Percentiles rank a stretch among this genome's conserved stretches.
phyloP scores from a whole-genome alignment of 805 yeast species.

The Scheffersomyces amazonensis region DNA sequence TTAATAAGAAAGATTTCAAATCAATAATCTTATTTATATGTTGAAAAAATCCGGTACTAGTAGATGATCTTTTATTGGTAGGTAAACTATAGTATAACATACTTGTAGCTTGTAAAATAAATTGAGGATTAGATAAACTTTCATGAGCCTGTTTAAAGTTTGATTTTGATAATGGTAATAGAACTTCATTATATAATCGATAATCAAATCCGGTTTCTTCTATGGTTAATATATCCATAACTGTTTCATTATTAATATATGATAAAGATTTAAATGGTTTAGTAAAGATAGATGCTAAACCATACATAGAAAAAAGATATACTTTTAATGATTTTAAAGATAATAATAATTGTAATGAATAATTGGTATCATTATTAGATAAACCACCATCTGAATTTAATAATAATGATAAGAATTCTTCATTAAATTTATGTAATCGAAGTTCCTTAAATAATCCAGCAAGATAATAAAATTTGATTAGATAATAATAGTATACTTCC shows the following conservation, averaged over 20 bases:
- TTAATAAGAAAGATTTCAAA: conserved; percentile 25
- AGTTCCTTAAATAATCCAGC: conserved; percentile 21
- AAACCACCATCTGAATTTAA: background rate
- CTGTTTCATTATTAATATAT: conserved; percentile 12
- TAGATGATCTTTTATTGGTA: conserved; percentile 1
- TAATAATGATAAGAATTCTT: conserved; percentile 16
- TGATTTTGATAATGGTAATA: conserved; percentile 20
- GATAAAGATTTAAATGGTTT: conserved; percentile 28
- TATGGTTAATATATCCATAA: conserved; percentile 17
- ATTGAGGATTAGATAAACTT: conserved; percentile 5
- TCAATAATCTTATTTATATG: conserved; percentile 25
- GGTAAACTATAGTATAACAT: conserved; percentile 18
- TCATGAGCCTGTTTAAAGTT: conserved; percentile 14
- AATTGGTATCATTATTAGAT: background rate
- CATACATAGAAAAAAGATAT: conserved; percentile 20
- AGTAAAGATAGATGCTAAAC: conserved; percentile 20
- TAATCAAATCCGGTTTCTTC: conserved; percentile 12
- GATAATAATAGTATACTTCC: conserved; percentile 21
- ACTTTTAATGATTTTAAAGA: conserved; percentile 9
- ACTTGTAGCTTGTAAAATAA: conserved; percentile 6
- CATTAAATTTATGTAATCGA: conserved; percentile 21
- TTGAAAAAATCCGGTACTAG: conserved; percentile 12
- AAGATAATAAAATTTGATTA: conserved; percentile 19
- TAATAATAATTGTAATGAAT: background rate
- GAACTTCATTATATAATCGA: conserved; percentile 12